Conservation (phyloP, 495 filamentous ascomycete genomes). For the Delitschia confertaspora region DNA sequence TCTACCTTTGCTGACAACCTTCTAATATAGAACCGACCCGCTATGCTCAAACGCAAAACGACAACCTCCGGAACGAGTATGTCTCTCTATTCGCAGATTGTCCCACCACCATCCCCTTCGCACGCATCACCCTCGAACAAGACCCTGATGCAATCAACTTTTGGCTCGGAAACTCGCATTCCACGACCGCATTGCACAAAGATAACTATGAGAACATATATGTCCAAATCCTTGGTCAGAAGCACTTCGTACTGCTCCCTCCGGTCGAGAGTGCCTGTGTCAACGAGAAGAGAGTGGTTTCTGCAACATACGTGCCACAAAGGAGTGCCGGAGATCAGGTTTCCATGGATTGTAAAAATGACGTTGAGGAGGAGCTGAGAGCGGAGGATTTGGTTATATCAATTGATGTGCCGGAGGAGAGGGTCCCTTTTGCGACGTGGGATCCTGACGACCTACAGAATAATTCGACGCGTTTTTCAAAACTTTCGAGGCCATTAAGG, state of each 20-base stretch:
- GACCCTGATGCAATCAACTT: conserved; percentile 65
- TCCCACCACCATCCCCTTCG: conserved; percentile 52
- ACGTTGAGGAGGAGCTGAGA: conserved; percentile 24
- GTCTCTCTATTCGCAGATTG: conserved; percentile 46
- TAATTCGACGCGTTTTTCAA: conserved; percentile 45
- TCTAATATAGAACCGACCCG: conserved; percentile 29
- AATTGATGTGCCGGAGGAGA: conserved; percentile 32
- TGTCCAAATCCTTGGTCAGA: conserved; percentile 58
- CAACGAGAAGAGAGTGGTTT: conserved; percentile 45
- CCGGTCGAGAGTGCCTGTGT: conserved; percentile 55
- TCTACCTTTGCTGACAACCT: no score
- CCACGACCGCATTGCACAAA: conserved; percentile 59
- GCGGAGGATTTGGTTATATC: conserved; percentile 29
- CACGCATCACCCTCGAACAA: conserved; percentile 52
- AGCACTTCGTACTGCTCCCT: conserved; percentile 63
- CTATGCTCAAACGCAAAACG: conserved; percentile 56
- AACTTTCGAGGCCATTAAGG: conserved; percentile 45
- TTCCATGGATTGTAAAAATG: conserved; percentile 1
- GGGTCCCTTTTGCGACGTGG: conserved; percentile 57
- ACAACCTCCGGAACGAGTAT: conserved; percentile 67
- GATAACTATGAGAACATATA: conserved; percentile 80
- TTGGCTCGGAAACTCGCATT: conserved; percentile 64
- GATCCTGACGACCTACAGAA: conserved; percentile 53
- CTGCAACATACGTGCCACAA: conserved; percentile 45
- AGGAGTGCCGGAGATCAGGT: not conserved